Evolutionary conservation across 2,329 filamentous ascomycete species (phyloP).

Genomic region (Lasiodiplodia sp.): DNA sequence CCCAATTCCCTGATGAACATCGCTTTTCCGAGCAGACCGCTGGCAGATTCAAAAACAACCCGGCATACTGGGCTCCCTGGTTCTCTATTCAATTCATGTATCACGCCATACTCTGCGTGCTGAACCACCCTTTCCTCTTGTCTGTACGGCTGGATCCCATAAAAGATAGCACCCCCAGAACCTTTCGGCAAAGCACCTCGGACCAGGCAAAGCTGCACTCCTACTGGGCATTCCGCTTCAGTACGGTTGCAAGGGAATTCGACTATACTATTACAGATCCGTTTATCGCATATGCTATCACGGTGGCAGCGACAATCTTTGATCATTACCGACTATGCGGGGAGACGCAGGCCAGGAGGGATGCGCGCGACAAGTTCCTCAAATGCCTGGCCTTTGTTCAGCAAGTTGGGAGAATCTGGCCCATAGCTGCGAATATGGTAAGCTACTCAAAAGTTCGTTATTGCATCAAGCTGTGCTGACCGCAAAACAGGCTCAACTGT

Average conservation of each 20-base stretch:
- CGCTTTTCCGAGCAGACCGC: conserved; percentile 55
- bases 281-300: conserved; percentile 58
- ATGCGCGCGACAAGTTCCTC: conserved; percentile 53
- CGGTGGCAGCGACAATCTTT: conserved; percentile 62
- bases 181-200: conserved; percentile 54
- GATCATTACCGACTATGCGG: conserved; percentile 61
- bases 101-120: conserved; percentile 59
- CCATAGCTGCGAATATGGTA: conserved; percentile 51
- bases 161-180: conserved; percentile 58
- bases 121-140: conserved; percentile 62
- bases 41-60: conserved; percentile 52
- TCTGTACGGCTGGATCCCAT: conserved; percentile 60
- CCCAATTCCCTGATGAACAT: conserved; percentile 58
- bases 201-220: conserved; percentile 60
- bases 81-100: conserved; percentile 62
- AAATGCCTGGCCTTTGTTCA: conserved; percentile 56
- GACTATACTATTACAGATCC: conserved; percentile 56
- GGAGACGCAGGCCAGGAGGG: conserved; percentile 45
- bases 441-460: background rate
- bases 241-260: conserved; percentile 56
- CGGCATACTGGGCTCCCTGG: conserved; percentile 63
- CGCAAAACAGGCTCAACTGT: background rate
- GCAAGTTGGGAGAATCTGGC: conserved; percentile 50
- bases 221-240: conserved; percentile 62
- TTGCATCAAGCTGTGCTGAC: background rate